Percentiles rank a stretch among this genome's conserved stretches.
These are phyloP conservation scores for Hypoxylon sp. DNA, from an alignment of 2,329 filamentous ascomycete genomes.

Conservation along the genomic window DNA sequence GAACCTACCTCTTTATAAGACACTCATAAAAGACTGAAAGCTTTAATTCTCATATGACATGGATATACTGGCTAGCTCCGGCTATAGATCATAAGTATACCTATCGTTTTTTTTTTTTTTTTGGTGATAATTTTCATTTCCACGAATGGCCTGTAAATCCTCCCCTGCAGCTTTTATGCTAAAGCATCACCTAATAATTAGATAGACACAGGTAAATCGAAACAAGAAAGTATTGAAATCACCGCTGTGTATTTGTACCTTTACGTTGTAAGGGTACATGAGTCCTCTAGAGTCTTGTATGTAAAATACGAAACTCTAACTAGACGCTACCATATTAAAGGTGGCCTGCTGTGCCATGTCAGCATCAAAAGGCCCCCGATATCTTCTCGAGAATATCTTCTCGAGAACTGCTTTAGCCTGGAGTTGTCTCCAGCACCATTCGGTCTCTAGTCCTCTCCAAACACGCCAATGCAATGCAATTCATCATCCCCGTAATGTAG, in stretches of 20 bases:
- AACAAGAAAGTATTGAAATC: not conserved
- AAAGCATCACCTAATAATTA: not conserved
- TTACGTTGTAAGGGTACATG: not conserved
- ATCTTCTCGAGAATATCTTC: slow-evolving; percentile 16
- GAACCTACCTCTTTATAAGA: not conserved
- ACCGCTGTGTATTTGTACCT: not conserved
- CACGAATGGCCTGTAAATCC: not conserved
- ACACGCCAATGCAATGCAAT: not conserved
- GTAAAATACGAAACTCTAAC: not conserved
- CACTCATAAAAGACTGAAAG: not conserved
- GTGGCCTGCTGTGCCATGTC: slow-evolving; percentile 16
- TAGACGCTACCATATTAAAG: not conserved
- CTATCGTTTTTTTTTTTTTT: no score
- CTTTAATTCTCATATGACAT: not conserved
- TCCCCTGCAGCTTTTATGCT: not conserved
- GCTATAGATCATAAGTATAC: not conserved
- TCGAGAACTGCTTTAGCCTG: slow-evolving; percentile 14
- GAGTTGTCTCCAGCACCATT: slow-evolving; percentile 9
- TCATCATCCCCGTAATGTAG: not conserved
- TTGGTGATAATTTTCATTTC: no score
- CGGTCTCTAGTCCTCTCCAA: slow-evolving; percentile 3
- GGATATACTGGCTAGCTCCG: not conserved
- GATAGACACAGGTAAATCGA: not conserved
- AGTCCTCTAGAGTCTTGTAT: not conserved
- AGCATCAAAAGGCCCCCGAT: slow-evolving; percentile 15